Conservation (phyloP, 2,329 filamentous ascomycete genomes). For the Cladosporium sp. region DNA sequence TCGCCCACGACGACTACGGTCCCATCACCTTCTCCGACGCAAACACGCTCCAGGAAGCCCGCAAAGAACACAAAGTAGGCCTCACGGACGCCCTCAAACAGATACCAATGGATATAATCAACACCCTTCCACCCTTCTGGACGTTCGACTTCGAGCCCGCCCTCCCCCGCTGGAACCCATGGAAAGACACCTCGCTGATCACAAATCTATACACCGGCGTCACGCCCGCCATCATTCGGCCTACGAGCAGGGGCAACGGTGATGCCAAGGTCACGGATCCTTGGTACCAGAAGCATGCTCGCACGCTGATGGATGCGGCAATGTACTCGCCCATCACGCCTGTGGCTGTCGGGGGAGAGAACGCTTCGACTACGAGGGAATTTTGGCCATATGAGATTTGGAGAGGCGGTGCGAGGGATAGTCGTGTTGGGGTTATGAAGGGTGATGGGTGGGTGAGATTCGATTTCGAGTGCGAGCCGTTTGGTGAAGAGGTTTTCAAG, state of each 20-base stretch:
- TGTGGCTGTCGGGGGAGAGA: constrained; percentile 35
- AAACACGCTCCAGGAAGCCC: constrained; percentile 2
- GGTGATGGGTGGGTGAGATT: constrained; percentile 6
- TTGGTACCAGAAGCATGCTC: constrained; percentile 13
- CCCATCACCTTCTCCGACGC: constrained; percentile 6
- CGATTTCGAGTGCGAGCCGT: neutral
- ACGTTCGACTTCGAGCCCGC: constrained; percentile 14
- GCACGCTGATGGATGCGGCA: constrained; percentile 15
- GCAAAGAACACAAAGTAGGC: constrained; percentile 5
- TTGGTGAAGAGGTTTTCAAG: constrained; percentile 1
- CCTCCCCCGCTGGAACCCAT: constrained; percentile 12
- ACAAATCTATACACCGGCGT: constrained; percentile 17
- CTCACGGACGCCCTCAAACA: neutral
- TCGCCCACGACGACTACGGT: constrained; percentile 3
- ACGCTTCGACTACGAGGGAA: constrained; percentile 32
- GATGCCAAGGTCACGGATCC: neutral
- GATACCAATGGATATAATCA: neutral
- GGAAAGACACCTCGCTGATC: constrained; percentile 15
- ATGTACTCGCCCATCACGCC: constrained; percentile 18
- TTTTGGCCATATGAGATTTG: constrained; percentile 43
- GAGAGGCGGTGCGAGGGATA: constrained; percentile 44
- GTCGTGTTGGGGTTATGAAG: constrained; percentile 1
- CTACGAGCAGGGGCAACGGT: constrained; percentile 7
- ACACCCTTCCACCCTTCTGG: constrained; percentile 17
- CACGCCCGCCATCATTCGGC: constrained; percentile 15